Percentiles rank a stretch among this genome's conserved stretches.
These are phyloP conservation scores for Neoscytalidium dimidiatum DNA, from an alignment of 2,329 filamentous ascomycete species.

Conservation along the genomic window DNA sequence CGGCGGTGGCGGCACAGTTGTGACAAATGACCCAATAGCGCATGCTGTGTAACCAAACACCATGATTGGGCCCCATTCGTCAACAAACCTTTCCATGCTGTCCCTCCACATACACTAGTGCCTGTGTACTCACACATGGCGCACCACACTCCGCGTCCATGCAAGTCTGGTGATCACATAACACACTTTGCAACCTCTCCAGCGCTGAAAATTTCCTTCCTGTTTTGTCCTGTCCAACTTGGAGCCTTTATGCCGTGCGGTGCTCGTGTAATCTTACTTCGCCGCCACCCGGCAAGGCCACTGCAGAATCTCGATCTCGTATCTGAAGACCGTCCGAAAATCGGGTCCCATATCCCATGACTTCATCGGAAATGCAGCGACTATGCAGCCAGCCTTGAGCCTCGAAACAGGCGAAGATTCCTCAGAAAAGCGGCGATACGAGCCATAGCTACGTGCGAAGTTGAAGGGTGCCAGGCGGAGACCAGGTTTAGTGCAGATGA, in stretches of 20 bases:
- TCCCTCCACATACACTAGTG: conserved; percentile 11
- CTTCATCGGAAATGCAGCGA: background rate
- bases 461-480: background rate
- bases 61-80: background rate
- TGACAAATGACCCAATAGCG: conserved; percentile 12
- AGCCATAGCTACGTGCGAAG: background rate
- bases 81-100: conserved; percentile 2
- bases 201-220: background rate
- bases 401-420: background rate
- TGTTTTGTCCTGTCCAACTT: background rate
- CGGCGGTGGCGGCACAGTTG: background rate
- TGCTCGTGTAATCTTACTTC: background rate
- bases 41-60: conserved; percentile 10
- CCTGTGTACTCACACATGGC: background rate
- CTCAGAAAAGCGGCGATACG: background rate
- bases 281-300: background rate
- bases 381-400: background rate
- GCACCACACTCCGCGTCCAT: background rate
- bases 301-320: background rate
- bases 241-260: background rate
- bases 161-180: conserved; percentile 1
- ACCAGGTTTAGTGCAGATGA: background rate
- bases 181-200: background rate
- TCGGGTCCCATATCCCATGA: background rate
- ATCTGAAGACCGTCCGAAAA: background rate